Percentiles rank a stretch among this genome's conserved stretches.
These are phyloP conservation scores for Aspergillus nanangensis DNA, from an alignment of 495 filamentous ascomycete species.

Conservation along the genomic window DNA sequence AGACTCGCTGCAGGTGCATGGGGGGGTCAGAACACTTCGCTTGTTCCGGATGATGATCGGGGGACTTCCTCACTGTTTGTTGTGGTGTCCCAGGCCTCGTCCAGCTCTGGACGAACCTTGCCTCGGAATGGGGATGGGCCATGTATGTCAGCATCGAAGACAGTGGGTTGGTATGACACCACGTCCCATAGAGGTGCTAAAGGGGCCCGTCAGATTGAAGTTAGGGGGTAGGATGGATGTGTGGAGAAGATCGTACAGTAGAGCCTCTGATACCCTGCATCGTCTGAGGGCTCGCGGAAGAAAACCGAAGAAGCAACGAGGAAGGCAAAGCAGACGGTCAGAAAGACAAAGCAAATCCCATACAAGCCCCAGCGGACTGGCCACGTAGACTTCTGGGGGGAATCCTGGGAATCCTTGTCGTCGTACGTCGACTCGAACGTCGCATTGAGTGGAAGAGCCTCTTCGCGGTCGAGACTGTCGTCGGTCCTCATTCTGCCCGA, in stretches of 20 bases:
- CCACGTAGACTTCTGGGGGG: too few species aligned
- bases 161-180: neutral
- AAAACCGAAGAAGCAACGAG: neutral
- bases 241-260: too few species aligned
- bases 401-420: neutral
- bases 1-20: neutral
- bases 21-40: neutral
- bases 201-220: neutral
- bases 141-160: neutral
- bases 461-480: neutral
- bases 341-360: neutral
- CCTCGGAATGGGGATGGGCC: neutral
- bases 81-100: neutral
- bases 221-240: neutral
- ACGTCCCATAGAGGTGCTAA: neutral
- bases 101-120: neutral
- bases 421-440: neutral
- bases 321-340: too few species aligned
- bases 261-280: neutral
- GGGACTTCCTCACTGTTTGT: neutral
- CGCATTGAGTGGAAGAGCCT: neutral
- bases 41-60: neutral
- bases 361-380: neutral
- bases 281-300: neutral
- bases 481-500: neutral